Conservation (phyloP, 345 rosid genomes). For the Salix caprea region DNA sequence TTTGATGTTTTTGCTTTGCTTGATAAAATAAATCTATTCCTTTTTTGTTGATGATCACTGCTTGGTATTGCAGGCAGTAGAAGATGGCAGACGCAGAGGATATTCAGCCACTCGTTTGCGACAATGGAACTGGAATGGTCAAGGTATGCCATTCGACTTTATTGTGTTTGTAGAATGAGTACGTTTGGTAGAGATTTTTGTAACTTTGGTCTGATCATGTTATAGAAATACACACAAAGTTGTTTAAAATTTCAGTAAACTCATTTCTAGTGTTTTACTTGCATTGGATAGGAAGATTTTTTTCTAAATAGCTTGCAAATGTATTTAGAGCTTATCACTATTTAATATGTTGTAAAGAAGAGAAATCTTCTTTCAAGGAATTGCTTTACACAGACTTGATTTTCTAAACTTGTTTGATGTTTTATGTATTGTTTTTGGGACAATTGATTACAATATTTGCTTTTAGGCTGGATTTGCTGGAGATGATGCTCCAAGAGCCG, state of each 20-base stretch:
- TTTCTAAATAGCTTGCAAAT: neutral
- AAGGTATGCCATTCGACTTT: conserved; percentile 38
- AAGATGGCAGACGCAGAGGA: conserved; percentile 64
- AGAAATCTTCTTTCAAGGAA: neutral
- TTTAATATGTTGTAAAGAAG: neutral
- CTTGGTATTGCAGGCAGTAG: conserved; percentile 29
- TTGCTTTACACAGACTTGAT: neutral
- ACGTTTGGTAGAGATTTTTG: neutral
- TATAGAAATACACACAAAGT: neutral
- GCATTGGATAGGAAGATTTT: neutral
- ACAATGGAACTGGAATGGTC: conserved; percentile 89
- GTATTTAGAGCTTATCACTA: neutral
- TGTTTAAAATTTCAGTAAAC: neutral
- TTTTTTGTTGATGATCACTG: neutral
- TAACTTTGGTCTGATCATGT: neutral
- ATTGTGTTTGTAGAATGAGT: neutral
- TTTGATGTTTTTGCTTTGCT: neutral
- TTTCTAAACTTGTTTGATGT: neutral
- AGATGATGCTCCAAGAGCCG: conserved; percentile 88
- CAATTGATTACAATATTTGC: neutral
- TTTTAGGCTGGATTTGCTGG: conserved; percentile 93
- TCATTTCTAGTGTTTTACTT: neutral
- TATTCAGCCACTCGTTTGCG: conserved; percentile 66
- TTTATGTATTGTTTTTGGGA: neutral
- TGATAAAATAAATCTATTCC: neutral